These are phyloP conservation scores for Fusarium protoensiforme DNA, from an alignment of 2,329 filamentous ascomycete species.

Conservation along the genomic window DNA sequence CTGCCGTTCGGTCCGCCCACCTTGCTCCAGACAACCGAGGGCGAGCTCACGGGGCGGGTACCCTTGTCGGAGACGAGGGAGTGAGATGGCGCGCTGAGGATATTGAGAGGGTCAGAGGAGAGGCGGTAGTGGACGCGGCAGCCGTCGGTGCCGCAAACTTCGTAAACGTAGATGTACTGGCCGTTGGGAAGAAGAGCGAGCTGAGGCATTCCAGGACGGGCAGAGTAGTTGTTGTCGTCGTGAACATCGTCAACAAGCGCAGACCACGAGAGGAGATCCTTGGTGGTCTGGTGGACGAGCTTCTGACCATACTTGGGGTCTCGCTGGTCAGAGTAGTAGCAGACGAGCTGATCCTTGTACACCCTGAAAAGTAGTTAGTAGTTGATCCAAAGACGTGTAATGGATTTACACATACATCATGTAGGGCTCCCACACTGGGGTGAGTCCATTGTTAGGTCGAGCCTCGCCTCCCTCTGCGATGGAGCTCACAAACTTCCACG, in stretches of 20 bases:
- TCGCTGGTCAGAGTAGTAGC: constrained; percentile 79
- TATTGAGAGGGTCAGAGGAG: constrained; percentile 50
- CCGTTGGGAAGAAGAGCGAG: constrained; percentile 67
- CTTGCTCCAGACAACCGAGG: constrained; percentile 57
- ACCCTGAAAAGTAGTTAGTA: constrained; percentile 49
- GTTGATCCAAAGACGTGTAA: too few species aligned
- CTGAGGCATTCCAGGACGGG: constrained; percentile 75
- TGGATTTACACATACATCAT: constrained; percentile 62
- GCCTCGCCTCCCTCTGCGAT: constrained; percentile 72
- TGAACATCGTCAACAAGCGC: constrained; percentile 67
- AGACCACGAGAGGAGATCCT: constrained; percentile 70
- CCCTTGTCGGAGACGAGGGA: constrained; percentile 49
- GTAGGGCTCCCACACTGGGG: constrained; percentile 80
- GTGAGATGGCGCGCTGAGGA: constrained; percentile 44
- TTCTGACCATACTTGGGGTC: constrained; percentile 73
- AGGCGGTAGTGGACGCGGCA: constrained; percentile 59
- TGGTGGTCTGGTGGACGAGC: constrained; percentile 71
- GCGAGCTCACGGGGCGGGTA: constrained; percentile 52
- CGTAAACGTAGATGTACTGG: constrained; percentile 68
- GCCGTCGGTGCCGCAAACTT: constrained; percentile 61
- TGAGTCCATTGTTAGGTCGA: constrained; percentile 70
- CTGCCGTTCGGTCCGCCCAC: constrained; percentile 57
- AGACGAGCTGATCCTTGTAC: constrained; percentile 68
- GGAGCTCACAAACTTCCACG: constrained; percentile 75
- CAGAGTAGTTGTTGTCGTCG: constrained; percentile 66